A percentile compares a stretch with the other conserved stretches of the same genome.
Evolutionary conservation across 2,329 filamentous ascomycete species (phyloP).

Genomic region (Fusarium decemcellulare): DNA sequence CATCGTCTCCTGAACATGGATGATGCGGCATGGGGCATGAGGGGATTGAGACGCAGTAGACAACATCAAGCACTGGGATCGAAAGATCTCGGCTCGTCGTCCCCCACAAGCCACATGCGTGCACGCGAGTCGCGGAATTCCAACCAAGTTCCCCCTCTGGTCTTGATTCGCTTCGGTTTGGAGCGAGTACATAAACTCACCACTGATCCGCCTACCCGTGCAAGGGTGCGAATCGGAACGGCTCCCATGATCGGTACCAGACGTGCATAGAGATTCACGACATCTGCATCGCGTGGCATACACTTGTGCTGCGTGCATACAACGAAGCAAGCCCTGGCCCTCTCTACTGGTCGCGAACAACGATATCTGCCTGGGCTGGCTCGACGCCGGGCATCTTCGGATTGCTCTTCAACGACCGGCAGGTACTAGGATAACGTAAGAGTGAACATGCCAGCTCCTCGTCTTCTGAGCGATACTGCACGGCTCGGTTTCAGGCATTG

Average conservation of each 20-base stretch:
- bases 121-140: constrained; percentile 27
- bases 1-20: constrained; percentile 20
- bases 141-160: constrained; percentile 19
- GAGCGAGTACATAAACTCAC: constrained; percentile 31
- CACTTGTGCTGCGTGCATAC: constrained; percentile 10
- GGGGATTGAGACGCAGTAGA: neutral
- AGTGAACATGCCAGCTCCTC: constrained; percentile 12
- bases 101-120: constrained; percentile 37
- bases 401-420: constrained; percentile 18
- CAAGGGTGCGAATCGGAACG: constrained; percentile 43
- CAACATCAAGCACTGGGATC: constrained; percentile 16
- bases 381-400: constrained; percentile 10
- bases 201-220: constrained; percentile 32
- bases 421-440: constrained; percentile 9
- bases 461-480: constrained; percentile 19
- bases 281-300: constrained; percentile 27
- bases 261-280: constrained; percentile 29
- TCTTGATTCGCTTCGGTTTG: constrained; percentile 33
- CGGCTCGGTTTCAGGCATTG: constrained; percentile 38
- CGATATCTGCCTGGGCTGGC: neutral
- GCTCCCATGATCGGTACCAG: constrained; percentile 35
- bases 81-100: constrained; percentile 39
- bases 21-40: constrained; percentile 5
- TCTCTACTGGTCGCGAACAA: neutral
- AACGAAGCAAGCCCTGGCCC: constrained; percentile 5